Evolutionary conservation across 2,329 filamentous ascomycete genomes (phyloP), one percentile per base, ranked within the genome.

Genomic region (Penicillium crustosum): DNA sequence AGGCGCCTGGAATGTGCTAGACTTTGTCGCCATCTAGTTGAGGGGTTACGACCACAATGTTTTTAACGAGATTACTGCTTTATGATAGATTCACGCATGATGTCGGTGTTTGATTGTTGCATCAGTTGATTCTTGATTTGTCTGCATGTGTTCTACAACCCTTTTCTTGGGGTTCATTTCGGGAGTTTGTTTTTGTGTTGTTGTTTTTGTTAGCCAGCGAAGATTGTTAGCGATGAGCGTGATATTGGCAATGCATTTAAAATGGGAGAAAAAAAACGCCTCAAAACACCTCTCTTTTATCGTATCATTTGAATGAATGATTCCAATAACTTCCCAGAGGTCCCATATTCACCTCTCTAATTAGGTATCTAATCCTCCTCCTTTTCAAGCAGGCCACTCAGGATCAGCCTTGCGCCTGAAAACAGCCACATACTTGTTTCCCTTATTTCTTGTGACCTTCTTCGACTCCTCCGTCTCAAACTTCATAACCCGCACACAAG

Each of bases 381-480:
- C 19, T 35, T 19, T 38, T 64, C 55, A 70, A 47, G 61, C 60
- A 61, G 70, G 66, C 91, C 91, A 96, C 19, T 84, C 82, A 8
- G 91, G 92, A 78, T 96, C 89, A 70, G 89, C 87, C 61, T 88
- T 77, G 61, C 94, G 86, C 70, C 89, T 84, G 74, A 94, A 99
- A 49, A 96, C 85, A 41, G 92, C 93, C 48, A 97, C 89, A 77
- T 89, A 96, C 77, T 97, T 99, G 71, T 86, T 85, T 0, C 94
- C 94, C 42, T 90, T 86, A 77, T 97, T 96, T 71, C 94, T 85
- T 67, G 87, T 86, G 15, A 99, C 94, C 79, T 99, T 99, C 81
- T 96, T 97, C 35, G 93, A 91, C 79, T 99, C 95, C 75, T 99
- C 94, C 4, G 95, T 99, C 78, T 94, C 92, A 36, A 82, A 78